Base-by-base conservation (phyloP, 805 yeast genomes). In the Cyberlindnera misumaiensis region DNA sequence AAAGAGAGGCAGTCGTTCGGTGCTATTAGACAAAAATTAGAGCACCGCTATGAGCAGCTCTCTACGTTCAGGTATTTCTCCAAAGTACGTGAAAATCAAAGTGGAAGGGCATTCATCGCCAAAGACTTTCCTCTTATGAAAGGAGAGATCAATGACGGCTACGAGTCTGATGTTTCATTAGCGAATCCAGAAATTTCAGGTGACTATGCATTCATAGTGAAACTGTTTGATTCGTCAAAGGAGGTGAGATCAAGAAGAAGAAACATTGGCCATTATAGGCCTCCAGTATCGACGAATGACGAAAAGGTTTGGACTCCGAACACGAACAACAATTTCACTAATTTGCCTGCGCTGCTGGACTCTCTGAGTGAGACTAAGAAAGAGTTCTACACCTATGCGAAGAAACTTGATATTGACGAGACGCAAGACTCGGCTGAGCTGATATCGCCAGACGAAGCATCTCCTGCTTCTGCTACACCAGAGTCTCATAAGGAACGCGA, bases 1-100 rank as follows among this genome's bases (percentile, higher is more conserved):
- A 67, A 65, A 1, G 90, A 83, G 28, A 57, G 68, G 5, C 49
- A 52, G 3, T 77, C 85, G 17, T 77, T 73, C 52, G 82, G 80
- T 5, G 51, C 58, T 1, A 76, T 88, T 7, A 62, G 82, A 46
- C 54, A 56, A 16, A 83, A 81, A 49, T 49, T 87, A 22, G 78
- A 79, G 39, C 59, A 61, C 28, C 58, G 62, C 40, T 72, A 68
- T 43, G 59, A 58, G n/a, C 72, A 69, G 41, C 48, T 75, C 5
- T 69, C 77, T 16, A 73, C 79, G 1, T 68, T 53, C 44, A 34
- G 58, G 45, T 67, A 53, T 36, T 63, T 62, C 45, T 49, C 52
- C 25, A 48, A 53, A 35, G 50, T 53, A 11, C 52, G 56, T 16
- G 26, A 39, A 14, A 41, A 36, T 15, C 43, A 41, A 14, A 41